Evolutionary conservation across 1,284 basidiomycete species (phyloP).

Genomic region (Cutaneotrichosporon mucoides): DNA sequence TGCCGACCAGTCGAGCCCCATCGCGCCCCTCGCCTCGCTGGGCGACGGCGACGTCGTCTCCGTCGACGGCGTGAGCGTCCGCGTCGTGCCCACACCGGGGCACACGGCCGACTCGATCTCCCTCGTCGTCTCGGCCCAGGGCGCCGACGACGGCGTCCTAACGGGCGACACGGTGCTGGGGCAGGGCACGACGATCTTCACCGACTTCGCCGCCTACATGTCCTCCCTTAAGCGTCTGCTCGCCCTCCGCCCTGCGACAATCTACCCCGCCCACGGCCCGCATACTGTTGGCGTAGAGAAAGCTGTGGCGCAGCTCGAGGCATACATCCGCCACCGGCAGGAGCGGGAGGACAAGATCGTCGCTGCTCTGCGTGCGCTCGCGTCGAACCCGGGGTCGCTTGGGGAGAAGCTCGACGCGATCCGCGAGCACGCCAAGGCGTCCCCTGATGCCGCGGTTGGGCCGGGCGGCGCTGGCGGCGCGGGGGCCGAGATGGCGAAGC

Average conservation of each 20-base stretch:
- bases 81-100: conserved; percentile 79
- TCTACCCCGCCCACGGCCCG: conserved; percentile 89
- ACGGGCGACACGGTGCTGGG: conserved; percentile 90
- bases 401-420: conserved; percentile 16
- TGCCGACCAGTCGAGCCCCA: not conserved
- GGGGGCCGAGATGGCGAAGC: not conserved
- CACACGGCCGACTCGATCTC: conserved; percentile 85
- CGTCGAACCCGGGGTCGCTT: conserved; percentile 10
- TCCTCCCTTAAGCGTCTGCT: conserved; percentile 39
- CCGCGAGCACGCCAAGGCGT: conserved; percentile 9
- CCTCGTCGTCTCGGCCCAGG: conserved; percentile 59
- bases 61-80: conserved; percentile 46
- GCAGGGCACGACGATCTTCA: conserved; percentile 84
- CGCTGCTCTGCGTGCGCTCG: conserved; percentile 17
- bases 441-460: conserved; percentile 1
- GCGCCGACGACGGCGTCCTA: conserved; percentile 54
- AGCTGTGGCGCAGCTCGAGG: conserved; percentile 53
- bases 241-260: conserved; percentile 34
- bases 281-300: conserved; percentile 54
- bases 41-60: conserved; percentile 2
- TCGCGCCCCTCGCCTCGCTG: not conserved
- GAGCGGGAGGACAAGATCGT: conserved; percentile 74
- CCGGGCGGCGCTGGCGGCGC: conserved; percentile 6
- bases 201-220: conserved; percentile 61
- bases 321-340: conserved; percentile 76